These are phyloP conservation scores for Debaryomyces hansenii DNA, from an alignment of 805 yeast species.

Conservation along the genomic window DNA sequence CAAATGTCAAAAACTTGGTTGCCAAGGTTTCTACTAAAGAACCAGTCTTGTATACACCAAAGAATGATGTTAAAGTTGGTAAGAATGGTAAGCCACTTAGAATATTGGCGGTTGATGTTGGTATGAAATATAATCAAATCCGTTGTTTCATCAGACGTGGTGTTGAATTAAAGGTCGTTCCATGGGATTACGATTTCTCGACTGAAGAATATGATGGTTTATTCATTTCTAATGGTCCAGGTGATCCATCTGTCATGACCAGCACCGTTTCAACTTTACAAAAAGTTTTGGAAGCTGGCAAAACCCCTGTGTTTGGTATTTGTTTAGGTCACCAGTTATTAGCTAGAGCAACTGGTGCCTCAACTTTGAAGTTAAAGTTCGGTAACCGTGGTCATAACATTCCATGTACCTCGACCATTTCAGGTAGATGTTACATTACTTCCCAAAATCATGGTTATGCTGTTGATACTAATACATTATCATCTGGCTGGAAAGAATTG, in stretches of 20 bases:
- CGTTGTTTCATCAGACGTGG: conserved; percentile 96
- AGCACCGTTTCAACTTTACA: conserved; percentile 62
- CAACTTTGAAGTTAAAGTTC: conserved; percentile 86
- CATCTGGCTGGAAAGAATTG: conserved; percentile 85
- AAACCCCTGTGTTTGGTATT: conserved; percentile 94
- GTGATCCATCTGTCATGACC: conserved; percentile 91
- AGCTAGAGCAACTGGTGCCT: conserved; percentile 94
- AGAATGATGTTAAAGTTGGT: conserved; percentile 50
- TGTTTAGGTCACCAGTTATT: conserved; percentile 97
- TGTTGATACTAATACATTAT: conserved; percentile 77
- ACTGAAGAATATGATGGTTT: conserved; percentile 88
- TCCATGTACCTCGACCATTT: conserved; percentile 85
- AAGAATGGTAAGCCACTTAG: conserved; percentile 76
- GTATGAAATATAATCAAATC: conserved; percentile 97
- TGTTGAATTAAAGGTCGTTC: conserved; percentile 92
- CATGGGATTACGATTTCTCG: conserved; percentile 88
- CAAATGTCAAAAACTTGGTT: conserved; percentile 87
- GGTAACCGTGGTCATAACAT: conserved; percentile 99
- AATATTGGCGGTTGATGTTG: conserved; percentile 91
- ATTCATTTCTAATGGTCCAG: conserved; percentile 97
- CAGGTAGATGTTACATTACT: conserved; percentile 97
- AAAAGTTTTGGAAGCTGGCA: conserved; percentile 58
- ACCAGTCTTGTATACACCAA: conserved; percentile 78
- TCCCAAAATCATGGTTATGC: conserved; percentile 99
- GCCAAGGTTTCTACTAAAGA: conserved; percentile 81